Evolutionary conservation across 106 monocot species (phyloP), one percentile per base, ranked within the genome.

Genomic region (Acorus calamus): DNA sequence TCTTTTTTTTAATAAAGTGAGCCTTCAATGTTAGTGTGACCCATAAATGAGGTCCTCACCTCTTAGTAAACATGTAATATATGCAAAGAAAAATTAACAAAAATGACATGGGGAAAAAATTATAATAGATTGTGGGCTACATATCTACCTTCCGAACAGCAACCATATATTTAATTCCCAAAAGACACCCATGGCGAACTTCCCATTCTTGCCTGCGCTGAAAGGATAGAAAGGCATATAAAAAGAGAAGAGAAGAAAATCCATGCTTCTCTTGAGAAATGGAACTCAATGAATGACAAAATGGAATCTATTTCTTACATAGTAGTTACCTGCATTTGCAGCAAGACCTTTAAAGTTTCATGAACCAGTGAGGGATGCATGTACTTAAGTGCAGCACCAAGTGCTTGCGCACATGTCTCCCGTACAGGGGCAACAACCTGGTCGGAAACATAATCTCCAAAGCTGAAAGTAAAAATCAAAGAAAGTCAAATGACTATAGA

Each of bases 181-280:
- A 78, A 71, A 96, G 91, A 66, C 91, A 74, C 9, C 96, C 96
- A 79, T 96, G 96, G 46, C 96, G 96, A 80, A 91, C 70, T 78
- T 96, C 96, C 96, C 96, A 96, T 71, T 96, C 96, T 88, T 91
- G 96, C 55, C 96, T 87, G 85, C 63, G 69, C 94, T 96, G 94
- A 71, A 88, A 28, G 8, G 76, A 49, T 55, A 72, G 69, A 65
- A 78, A 78, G 47, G 74, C 6, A 49, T 41, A 76, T 47, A 45
- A 80, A 64, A 73, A 63, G 64, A 73, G 11, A 58, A 56, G 63
- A 69, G 56, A 28, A 28, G 28, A 28, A 28, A 28, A 28, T 28
- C 28, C 28, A 28, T 28, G 28, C 28, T 28, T 28, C 28, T 28
- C 28, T 28, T 28, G 28, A 28, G 28, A 0, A 0, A 28, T 28